Conservation (phyloP, 2,329 filamentous ascomycete genomes). For the Fusarium acutatum region DNA sequence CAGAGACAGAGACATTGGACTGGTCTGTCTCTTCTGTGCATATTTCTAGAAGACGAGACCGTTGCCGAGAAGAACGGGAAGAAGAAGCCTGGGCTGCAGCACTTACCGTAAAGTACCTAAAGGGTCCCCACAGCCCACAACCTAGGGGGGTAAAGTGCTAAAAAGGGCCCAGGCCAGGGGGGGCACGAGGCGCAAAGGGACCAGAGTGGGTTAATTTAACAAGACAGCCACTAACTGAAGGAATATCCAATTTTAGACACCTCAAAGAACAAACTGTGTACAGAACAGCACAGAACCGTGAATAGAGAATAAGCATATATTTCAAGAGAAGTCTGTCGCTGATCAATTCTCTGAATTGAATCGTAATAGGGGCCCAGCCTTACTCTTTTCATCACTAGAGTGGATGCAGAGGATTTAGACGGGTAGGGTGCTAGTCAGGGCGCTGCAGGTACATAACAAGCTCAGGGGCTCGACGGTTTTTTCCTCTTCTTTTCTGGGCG, state of each 20-base stretch:
- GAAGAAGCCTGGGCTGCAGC: not conserved
- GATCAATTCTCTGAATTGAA: not conserved
- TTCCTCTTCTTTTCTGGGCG: not conserved
- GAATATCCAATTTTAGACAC: conserved; percentile 26
- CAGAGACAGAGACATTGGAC: not conserved
- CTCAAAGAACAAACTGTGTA: not conserved
- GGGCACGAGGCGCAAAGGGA: conserved; percentile 27
- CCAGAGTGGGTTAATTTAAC: conserved; percentile 30
- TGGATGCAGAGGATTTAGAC: not conserved
- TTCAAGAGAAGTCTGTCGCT: not conserved
- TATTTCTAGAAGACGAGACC: conserved; percentile 27
- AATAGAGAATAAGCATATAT: not conserved
- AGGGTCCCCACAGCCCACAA: conserved; percentile 8
- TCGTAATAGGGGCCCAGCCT: conserved; percentile 16
- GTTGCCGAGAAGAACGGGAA: conserved; percentile 19
- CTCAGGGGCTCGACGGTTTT: conserved; percentile 27
- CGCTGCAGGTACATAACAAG: conserved; percentile 5
- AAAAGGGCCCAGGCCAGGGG: not conserved
- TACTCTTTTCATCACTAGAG: conserved; percentile 2
- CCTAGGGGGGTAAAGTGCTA: conserved; percentile 1
- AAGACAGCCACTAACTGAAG: not conserved
- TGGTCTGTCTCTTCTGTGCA: conserved; percentile 14
- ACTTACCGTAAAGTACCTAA: conserved; percentile 29
- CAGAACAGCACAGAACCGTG: not conserved
- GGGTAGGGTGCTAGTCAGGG: not conserved